These are phyloP conservation scores for Eucalyptus sideroxylon DNA, from an alignment of 345 rosid genomes.

Conservation along the genomic window DNA sequence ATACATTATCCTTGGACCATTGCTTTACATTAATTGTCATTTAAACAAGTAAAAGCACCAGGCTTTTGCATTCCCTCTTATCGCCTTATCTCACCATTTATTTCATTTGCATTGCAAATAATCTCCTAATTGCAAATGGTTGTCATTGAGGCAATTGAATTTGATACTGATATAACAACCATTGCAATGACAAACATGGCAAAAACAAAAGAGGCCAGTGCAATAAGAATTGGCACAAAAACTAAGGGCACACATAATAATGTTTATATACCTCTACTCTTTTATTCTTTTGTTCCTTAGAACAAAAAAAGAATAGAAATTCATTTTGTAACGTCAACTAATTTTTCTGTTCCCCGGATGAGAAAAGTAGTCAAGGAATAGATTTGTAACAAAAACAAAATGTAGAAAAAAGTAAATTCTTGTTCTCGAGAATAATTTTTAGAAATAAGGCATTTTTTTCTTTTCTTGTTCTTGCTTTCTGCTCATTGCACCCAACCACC, in stretches of 20 bases:
- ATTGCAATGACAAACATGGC: constrained; percentile 3
- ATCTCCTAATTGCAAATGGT: constrained; percentile 12
- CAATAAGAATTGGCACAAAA: background rate
- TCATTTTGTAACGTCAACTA: too few species aligned
- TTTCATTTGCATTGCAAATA: background rate
- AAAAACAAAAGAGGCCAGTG: constrained; percentile 18
- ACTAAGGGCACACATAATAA: rapidly evolving
- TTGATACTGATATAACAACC: constrained; percentile 8
- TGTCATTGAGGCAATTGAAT: constrained; percentile 22
- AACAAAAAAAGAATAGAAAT: too few species aligned
- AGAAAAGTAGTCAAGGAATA: too few species aligned
- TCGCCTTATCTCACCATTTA: background rate
- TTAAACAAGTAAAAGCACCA: background rate
- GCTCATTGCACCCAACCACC: rapidly evolving
- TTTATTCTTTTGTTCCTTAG: too few species aligned
- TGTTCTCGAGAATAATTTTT: too few species aligned
- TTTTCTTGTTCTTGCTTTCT: too few species aligned
- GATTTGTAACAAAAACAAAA: rapidly evolving
- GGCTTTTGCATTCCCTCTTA: background rate
- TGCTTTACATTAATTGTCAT: background rate
- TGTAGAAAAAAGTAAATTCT: rapidly evolving
- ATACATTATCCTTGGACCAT: background rate
- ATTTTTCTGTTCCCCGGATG: rapidly evolving
- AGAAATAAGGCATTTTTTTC: too few species aligned
- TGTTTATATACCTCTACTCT: rapidly evolving